A percentile compares a stretch with the other conserved stretches of the same genome.
Conservation (phyloP, 495 filamentous ascomycete species). For the Annulohypoxylon stygium region DNA sequence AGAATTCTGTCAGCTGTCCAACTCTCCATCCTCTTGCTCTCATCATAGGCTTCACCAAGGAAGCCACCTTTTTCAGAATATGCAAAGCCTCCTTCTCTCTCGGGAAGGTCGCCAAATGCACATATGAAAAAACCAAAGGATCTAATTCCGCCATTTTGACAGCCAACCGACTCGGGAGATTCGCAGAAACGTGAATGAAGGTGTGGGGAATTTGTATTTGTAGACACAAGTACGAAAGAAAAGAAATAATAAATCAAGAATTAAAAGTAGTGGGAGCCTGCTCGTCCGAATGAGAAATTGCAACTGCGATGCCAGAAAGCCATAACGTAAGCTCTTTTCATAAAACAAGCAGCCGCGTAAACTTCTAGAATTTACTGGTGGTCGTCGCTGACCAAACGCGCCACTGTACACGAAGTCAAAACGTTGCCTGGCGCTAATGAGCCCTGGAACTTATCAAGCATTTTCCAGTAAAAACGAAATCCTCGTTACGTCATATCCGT, state of each 20-base stretch:
- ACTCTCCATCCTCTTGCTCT: slow-evolving; percentile 85
- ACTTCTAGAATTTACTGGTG: slow-evolving; percentile 27
- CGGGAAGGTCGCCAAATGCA: slow-evolving; percentile 79
- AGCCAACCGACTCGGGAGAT: background rate
- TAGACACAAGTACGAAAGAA: background rate
- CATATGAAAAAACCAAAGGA: slow-evolving; percentile 78
- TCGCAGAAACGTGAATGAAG: background rate
- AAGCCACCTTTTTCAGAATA: slow-evolving; percentile 85
- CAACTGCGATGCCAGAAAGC: slow-evolving; percentile 11
- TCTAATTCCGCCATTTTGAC: slow-evolving; percentile 73
- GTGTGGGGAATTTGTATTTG: background rate
- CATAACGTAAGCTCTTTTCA: slow-evolving; percentile 26
- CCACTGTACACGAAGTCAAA: slow-evolving; percentile 28
- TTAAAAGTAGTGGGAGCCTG: slow-evolving; percentile 8
- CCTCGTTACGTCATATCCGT: background rate
- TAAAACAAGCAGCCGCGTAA: slow-evolving; percentile 7
- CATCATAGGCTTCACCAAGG: slow-evolving; percentile 96
- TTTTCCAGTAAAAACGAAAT: background rate
- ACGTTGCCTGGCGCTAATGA: slow-evolving; percentile 31
- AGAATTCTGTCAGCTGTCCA: slow-evolving; percentile 85
- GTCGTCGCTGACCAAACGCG: slow-evolving; percentile 31
- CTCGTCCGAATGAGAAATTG: slow-evolving; percentile 27
- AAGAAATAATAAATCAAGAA: slow-evolving; percentile 12
- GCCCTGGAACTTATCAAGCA: slow-evolving; percentile 3
- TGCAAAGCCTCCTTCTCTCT: slow-evolving; percentile 83